Evolutionary conservation across 495 filamentous ascomycete genomes (phyloP), one percentile per base, ranked within the genome.

Genomic region (Annulohypoxylon stygium): DNA sequence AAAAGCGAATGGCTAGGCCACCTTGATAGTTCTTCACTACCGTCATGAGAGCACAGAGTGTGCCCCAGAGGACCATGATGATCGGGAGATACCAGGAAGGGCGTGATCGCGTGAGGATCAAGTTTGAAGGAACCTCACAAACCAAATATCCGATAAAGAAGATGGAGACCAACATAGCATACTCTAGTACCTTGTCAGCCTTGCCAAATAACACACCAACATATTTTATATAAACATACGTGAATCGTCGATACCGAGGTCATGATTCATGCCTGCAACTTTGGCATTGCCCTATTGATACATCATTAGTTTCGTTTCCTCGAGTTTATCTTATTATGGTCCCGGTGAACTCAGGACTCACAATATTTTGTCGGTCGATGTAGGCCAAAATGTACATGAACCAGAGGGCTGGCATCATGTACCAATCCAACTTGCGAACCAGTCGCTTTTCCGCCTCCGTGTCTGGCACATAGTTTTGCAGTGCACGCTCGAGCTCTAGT

Each of bases 81-180:
- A 36, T 36, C 34, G 34, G 34, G 2, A 36, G 34, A 36, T 36
- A 36, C 34, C 34, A 36, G 34, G 34, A 84, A 18, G 83, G 84
- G 6, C 78, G 78, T 26, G 78, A 71, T 18, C 78, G 76, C 37
- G 77, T 73, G 18, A 87, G 77, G 33, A 83, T 74, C 37, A 87
- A 73, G 65, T 85, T 87, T 68, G 82, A 81, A 0, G 84, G 85
- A 2, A 85, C 78, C 64, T 86, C 84, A 58, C 79, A 81, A 14
- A 87, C 73, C 1, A 86, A 81, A 61, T 87, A 87, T 8, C 73
- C 78, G 51, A 84, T 73, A 59, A 86, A 86, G 76, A 85, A 87
- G 10, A 87, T 65, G 25, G 63, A 58, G 8, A 67, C 57, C 26
- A 67, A 41, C 36, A 69, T 48, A 8, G 67, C 50, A 50, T 69